Percentiles rank a stretch among this genome's conserved stretches.
Conservation (phyloP, 1,139 yeast species). For the Debaryomycetaceae sp. region DNA sequence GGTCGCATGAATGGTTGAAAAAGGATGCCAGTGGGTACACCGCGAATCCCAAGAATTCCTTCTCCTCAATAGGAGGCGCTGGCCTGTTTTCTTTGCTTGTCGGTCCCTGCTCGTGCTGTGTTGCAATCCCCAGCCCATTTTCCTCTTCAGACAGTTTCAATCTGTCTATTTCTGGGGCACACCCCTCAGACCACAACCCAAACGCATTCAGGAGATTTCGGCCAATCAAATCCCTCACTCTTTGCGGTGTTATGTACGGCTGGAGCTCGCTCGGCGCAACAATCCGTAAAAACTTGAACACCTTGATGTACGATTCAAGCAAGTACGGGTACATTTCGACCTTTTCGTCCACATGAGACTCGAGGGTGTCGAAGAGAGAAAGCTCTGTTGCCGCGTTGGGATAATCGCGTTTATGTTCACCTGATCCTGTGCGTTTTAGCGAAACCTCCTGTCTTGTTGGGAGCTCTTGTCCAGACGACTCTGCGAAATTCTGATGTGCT, state of each 20-base stretch:
- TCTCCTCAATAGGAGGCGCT: too few species aligned
- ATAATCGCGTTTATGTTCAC: too few species aligned
- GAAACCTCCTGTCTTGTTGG: not conserved
- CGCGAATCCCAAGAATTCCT: constrained; percentile 59
- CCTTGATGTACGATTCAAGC: constrained; percentile 37
- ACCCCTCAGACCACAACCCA: constrained; percentile 54
- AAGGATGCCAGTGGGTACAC: constrained; percentile 59
- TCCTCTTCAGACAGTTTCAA: constrained; percentile 22
- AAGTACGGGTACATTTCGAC: constrained; percentile 39
- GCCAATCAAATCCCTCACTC: constrained; percentile 43
- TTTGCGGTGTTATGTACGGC: constrained; percentile 24
- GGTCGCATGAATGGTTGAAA: constrained; percentile 50
- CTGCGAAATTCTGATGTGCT: not conserved
- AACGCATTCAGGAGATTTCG: constrained; percentile 64
- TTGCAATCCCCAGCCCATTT: too few species aligned
- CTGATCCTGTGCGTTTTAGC: too few species aligned
- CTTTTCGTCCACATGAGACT: constrained; percentile 46
- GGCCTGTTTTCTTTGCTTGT: too few species aligned
- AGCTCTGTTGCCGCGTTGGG: constrained; percentile 9
- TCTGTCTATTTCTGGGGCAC: too few species aligned
- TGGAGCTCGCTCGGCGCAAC: constrained; percentile 29
- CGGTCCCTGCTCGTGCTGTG: too few species aligned
- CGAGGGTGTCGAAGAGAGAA: constrained; percentile 32
- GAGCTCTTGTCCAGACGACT: not conserved
- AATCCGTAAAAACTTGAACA: constrained; percentile 39